phyloP scores from a whole-genome alignment of 2,329 filamentous ascomycete genomes.

The Hypoxylon sp. region DNA sequence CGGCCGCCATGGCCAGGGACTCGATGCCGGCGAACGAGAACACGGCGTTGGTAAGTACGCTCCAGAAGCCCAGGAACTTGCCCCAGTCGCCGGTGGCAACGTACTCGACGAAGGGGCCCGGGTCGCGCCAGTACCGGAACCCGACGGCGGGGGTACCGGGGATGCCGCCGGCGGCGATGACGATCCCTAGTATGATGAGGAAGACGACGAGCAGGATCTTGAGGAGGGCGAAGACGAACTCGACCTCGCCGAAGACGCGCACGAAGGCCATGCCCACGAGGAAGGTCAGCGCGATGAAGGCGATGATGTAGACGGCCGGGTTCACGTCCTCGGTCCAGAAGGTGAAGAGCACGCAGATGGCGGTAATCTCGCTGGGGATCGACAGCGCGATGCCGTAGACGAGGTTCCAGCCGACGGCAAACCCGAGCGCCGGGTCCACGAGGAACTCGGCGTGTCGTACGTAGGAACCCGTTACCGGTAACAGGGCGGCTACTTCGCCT shows the following conservation, averaged over 20 bases:
- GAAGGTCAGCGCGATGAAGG: constrained; percentile 65
- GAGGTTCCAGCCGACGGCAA: constrained; percentile 66
- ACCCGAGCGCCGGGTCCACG: constrained; percentile 70
- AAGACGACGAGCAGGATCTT: constrained; percentile 72
- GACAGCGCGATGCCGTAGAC: constrained; percentile 67
- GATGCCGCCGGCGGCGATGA: constrained; percentile 72
- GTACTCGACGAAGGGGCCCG: constrained; percentile 75
- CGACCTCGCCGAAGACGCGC: constrained; percentile 70
- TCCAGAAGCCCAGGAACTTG: constrained; percentile 71
- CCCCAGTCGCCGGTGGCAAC: constrained; percentile 69
- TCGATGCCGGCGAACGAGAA: constrained; percentile 64
- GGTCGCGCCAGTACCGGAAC: constrained; percentile 76
- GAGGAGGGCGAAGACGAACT: constrained; percentile 64
- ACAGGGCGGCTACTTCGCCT: constrained; percentile 69
- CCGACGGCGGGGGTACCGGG: constrained; percentile 69
- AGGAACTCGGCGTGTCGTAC: constrained; percentile 70
- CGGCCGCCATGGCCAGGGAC: constrained; percentile 65
- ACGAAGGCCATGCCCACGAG: constrained; percentile 69
- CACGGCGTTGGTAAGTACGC: constrained; percentile 59
- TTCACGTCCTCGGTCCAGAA: constrained; percentile 70
- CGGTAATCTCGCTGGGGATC: constrained; percentile 71
- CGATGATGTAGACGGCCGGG: constrained; percentile 63
- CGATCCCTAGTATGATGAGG: constrained; percentile 70
- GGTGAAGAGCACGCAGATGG: constrained; percentile 70
- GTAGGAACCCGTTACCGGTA: constrained; percentile 72